Conservation (phyloP, 2,329 filamentous ascomycete species). For the Graphium sp. region DNA sequence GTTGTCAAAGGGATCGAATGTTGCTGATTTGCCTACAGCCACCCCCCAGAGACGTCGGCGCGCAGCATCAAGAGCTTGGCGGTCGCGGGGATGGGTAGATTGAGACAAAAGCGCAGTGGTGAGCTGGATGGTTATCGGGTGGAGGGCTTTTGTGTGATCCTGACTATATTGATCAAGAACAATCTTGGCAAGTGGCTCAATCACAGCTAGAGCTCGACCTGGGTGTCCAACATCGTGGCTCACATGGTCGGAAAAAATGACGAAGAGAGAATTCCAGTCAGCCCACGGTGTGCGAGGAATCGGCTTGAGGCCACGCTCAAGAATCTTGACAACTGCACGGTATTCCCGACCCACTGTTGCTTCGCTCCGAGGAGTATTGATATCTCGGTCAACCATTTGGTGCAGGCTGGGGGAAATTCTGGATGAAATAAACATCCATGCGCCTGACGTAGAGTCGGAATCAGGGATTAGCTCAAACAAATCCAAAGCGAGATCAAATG, state of each 20-base stretch:
- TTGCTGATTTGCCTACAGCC: slow-evolving; percentile 18
- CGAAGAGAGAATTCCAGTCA: slow-evolving; percentile 38
- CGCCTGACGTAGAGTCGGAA: slow-evolving; percentile 24
- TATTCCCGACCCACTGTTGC: slow-evolving; percentile 44
- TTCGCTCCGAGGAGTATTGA: too few species aligned
- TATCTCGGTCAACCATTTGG: too few species aligned
- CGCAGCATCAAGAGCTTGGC: slow-evolving; percentile 46
- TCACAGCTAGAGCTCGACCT: slow-evolving; percentile 45
- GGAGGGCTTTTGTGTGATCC: too few species aligned
- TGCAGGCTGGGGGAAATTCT: slow-evolving; percentile 15
- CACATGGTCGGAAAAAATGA: slow-evolving; percentile 36
- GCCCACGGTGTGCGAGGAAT: slow-evolving; percentile 27
- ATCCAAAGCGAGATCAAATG: slow-evolving; percentile 29
- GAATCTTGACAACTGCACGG: slow-evolving; percentile 48
- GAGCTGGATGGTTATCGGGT: slow-evolving; percentile 15
- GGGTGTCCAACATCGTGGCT: slow-evolving; percentile 49
- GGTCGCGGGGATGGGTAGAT: slow-evolving; percentile 39
- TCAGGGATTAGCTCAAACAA: slow-evolving; percentile 32
- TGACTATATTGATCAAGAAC: slow-evolving; percentile 8
- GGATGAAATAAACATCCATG: slow-evolving; percentile 28
- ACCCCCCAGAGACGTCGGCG: slow-evolving; percentile 51
- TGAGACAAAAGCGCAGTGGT: slow-evolving; percentile 24
- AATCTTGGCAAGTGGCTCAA: slow-evolving; percentile 53
- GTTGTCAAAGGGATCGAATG: slow-evolving; percentile 46
- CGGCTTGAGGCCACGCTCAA: slow-evolving; percentile 41